phyloP scores from a whole-genome alignment of 768 basidiomycete genomes.

The Tubosaeta brunneosetosa region DNA sequence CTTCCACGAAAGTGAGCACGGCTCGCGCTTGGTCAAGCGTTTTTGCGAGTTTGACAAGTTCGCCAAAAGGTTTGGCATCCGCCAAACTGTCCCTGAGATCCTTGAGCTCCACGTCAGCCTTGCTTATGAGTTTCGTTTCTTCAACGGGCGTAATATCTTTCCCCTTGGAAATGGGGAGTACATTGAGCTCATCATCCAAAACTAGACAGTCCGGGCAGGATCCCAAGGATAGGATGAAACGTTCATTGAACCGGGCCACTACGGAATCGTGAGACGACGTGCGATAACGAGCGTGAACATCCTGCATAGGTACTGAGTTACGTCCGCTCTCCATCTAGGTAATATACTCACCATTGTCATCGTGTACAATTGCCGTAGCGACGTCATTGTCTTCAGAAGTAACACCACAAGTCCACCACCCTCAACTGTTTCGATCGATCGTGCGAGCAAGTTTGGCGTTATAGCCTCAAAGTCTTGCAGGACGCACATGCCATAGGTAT shows the following conservation, averaged over 20 bases:
- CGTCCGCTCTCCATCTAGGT: not conserved
- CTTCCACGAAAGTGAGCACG: conserved; percentile 90
- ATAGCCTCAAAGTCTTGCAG: conserved; percentile 98
- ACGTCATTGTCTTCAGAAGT: conserved; percentile 92
- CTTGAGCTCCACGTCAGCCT: conserved; percentile 61
- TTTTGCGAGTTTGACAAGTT: conserved; percentile 84
- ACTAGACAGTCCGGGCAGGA: conserved; percentile 90
- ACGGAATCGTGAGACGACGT: conserved; percentile 88
- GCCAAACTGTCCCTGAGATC: conserved; percentile 73
- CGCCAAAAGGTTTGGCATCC: conserved; percentile 83
- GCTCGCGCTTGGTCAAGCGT: conserved; percentile 95
- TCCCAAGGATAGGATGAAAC: conserved; percentile 95
- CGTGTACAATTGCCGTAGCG: conserved; percentile 84
- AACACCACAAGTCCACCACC: conserved; percentile 89
- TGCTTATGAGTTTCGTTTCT: conserved; percentile 44
- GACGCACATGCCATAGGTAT: conserved; percentile 96
- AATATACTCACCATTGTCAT: conserved; percentile 67
- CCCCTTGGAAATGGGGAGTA: conserved; percentile 90
- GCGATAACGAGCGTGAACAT: conserved; percentile 92
- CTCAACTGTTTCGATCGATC: conserved; percentile 97
- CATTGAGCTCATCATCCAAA: conserved; percentile 96
- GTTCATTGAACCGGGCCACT: conserved; percentile 95
- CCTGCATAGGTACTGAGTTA: conserved; percentile 44
- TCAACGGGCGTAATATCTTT: conserved; percentile 81
- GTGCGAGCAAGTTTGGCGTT: conserved; percentile 92